Evolutionary conservation across 345 rosid genomes (phyloP), one percentile per base, ranked within the genome.

Genomic region (Syzygium aromaticum): DNA sequence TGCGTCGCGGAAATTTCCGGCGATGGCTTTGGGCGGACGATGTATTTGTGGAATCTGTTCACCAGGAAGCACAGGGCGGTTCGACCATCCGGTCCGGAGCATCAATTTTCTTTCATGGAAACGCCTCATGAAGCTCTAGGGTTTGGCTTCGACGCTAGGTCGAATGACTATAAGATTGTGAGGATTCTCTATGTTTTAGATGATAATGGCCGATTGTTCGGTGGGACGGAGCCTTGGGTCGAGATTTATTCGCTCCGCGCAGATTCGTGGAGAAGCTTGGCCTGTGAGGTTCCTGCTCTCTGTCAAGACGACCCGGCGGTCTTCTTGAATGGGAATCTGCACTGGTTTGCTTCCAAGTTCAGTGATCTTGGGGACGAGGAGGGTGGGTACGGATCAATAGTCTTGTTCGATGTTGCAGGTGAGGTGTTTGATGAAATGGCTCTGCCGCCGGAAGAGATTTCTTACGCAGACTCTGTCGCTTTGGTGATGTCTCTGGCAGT

Each of bases 251-350:
- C 22, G 0, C 77, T 64, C 43, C 11, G 23, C 16, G 30, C 22
- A 8, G 11, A 64, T 64, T 30, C 22, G 1, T 64, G 77, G 77
- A 30, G 77, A 64, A 64, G 22, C 30, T 64, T 30, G 77, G 23
- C 8, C 11, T 16, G 23, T 30, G 43, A 30, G 43, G 11, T 16
- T 64, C 12, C 80, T 73, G 46, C 49, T 73, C 2, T 16, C 3
- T 30, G 80, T 43, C 46, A 43, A 1, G 0, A 5, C 6, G 0
- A 33, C 1, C 12, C 25, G 0, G 23, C 13, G 25, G 46, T 33
- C 46, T 19, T 9, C 3, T 33, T 67, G 12, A 67, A 33, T 33
- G 25, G 25, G 2, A 33, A 73, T 2, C 0, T 73, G 0, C 22
- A 73, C 3, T 73, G 49, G 80, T 17, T 17, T 8, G 2, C 10